A percentile compares a stretch with the other conserved stretches of the same genome.
phyloP scores from a whole-genome alignment of 2,329 filamentous ascomycete genomes.

The Monilinia aucupariae region DNA sequence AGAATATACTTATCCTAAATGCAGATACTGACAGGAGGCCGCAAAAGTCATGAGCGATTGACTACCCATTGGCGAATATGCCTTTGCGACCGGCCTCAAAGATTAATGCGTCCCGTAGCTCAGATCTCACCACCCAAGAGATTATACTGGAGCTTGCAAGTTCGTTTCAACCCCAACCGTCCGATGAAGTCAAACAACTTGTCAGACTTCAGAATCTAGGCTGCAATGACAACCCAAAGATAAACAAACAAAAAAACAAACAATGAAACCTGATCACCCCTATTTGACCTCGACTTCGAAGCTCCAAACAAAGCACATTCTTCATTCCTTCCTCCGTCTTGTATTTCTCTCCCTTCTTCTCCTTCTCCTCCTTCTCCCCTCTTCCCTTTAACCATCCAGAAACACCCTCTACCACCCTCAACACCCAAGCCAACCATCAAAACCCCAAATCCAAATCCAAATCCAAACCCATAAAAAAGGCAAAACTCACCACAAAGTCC shows the following conservation, averaged over 20 bases:
- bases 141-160: too few relatives aligned
- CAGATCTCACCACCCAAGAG: not conserved
- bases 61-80: not conserved
- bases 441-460: not conserved
- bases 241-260: too few relatives aligned
- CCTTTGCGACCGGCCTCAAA: too few relatives aligned
- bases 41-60: not conserved
- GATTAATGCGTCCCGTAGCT: not conserved
- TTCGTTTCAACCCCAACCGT: not conserved
- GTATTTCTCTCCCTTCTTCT: conserved; percentile 56
- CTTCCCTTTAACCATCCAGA: conserved; percentile 58
- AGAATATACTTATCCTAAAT: not conserved
- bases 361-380: conserved; percentile 39
- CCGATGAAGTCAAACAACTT: not conserved
- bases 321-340: conserved; percentile 54
- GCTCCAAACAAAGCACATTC: conserved; percentile 37
- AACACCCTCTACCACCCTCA: conserved; percentile 54
- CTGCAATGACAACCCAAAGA: too few relatives aligned
- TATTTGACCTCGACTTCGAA: not conserved
- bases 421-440: not conserved
- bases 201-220: not conserved
- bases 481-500: conserved; percentile 75
- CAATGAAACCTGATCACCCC: not conserved
- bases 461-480: not conserved
- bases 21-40: not conserved